These are phyloP conservation scores for Aquilaria yunnanensis DNA, from an alignment of 345 rosid genomes.

Conservation along the genomic window DNA sequence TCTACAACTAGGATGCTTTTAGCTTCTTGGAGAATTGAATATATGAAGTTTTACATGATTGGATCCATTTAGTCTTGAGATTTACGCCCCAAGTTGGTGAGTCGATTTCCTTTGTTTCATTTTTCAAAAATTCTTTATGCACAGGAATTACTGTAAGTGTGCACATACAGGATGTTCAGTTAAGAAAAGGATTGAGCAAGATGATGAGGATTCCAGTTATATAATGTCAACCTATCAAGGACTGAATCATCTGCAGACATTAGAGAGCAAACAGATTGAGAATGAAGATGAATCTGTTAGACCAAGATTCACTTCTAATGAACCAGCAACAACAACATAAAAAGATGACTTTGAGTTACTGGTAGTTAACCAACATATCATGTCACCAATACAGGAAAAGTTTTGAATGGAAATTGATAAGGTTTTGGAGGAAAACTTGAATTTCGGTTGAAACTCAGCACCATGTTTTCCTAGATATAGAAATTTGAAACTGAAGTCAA, in stretches of 20 bases:
- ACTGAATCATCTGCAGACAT: slow-evolving; percentile 47
- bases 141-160: slow-evolving; percentile 3
- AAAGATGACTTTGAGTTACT: slow-evolving; percentile 21
- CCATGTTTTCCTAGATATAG: slow-evolving; percentile 65
- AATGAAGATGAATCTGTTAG: background rate
- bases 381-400: slow-evolving; percentile 41
- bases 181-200: slow-evolving; percentile 2
- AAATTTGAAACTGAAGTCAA: slow-evolving; percentile 58
- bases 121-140: background rate
- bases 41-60: no score
- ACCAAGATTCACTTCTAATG: slow-evolving; percentile 5
- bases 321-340: slow-evolving; percentile 13
- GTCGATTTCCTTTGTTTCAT: background rate
- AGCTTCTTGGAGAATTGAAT: no score
- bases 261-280: background rate
- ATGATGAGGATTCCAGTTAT: background rate
- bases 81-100: background rate
- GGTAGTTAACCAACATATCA: slow-evolving; percentile 18
- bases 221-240: background rate
- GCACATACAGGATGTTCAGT: background rate
- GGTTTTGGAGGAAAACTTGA: slow-evolving; percentile 61
- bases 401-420: slow-evolving; percentile 50
- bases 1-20: no score
- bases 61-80: no score
- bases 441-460: slow-evolving; percentile 68